phyloP scores from a whole-genome alignment of 139 green algal genomes.

The Picochlorum sp. region DNA sequence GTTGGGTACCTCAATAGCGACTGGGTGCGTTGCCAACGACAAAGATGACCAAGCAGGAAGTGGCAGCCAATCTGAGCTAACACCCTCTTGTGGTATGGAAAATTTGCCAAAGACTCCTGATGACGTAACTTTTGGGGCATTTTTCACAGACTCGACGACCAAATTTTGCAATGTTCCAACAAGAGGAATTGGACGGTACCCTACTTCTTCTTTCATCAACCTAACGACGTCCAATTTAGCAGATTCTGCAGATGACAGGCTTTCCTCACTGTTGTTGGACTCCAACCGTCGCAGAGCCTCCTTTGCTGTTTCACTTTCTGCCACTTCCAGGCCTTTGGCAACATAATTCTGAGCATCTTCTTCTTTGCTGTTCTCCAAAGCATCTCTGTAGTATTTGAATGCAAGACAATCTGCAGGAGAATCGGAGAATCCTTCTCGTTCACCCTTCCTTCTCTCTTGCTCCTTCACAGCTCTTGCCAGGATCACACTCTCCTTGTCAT shows the following conservation, averaged over 20 bases:
- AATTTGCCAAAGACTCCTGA: conserved; percentile 56
- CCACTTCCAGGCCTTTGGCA: conserved; percentile 40
- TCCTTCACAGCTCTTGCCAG: conserved; percentile 70
- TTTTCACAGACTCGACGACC: conserved; percentile 23
- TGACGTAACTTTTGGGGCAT: conserved; percentile 37
- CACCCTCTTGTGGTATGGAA: conserved; percentile 10
- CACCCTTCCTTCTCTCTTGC: conserved; percentile 47
- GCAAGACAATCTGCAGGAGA: conserved; percentile 62
- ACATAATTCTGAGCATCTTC: conserved; percentile 33
- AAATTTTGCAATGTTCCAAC: conserved; percentile 22
- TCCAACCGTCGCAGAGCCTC: conserved; percentile 35
- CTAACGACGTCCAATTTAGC: conserved; percentile 40
- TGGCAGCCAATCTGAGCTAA: conserved; percentile 18
- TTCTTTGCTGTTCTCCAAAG: conserved; percentile 45
- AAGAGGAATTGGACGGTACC: conserved; percentile 41
- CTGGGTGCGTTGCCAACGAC: conserved; percentile 40
- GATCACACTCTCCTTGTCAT: conserved; percentile 7
- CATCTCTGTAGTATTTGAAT: conserved; percentile 76
- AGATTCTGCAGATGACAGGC: too few relatives aligned
- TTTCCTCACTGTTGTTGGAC: conserved; percentile 7
- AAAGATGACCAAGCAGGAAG: conserved; percentile 64
- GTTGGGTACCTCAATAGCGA: conserved; percentile 48
- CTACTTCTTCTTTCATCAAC: conserved; percentile 57
- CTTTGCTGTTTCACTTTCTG: conserved; percentile 30
- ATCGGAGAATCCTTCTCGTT: conserved; percentile 50